Conservation (phyloP, 1,284 basidiomycete species). For the Trichosporon sp. region DNA sequence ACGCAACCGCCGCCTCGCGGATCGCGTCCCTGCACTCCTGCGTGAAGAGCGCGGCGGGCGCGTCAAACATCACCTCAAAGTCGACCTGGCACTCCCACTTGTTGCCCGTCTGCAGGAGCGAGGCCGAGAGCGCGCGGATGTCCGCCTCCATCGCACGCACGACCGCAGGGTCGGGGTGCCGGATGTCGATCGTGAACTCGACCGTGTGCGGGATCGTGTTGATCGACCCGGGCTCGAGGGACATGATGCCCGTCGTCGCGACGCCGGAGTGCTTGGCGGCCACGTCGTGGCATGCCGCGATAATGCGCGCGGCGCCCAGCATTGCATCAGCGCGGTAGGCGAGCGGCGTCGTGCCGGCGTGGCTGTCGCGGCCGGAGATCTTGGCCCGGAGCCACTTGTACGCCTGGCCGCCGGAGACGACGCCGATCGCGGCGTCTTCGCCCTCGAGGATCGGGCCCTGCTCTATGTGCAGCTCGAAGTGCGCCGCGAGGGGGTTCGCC, state of each 20-base stretch:
- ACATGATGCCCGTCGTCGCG: constrained; percentile 24
- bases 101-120: constrained; percentile 1
- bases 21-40: constrained; percentile 14
- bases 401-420: constrained; percentile 32
- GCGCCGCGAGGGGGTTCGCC: constrained; percentile 27
- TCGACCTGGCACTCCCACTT: constrained; percentile 8
- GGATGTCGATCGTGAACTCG: constrained; percentile 27
- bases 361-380: constrained; percentile 25
- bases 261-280: constrained; percentile 18
- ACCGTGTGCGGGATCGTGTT: constrained; percentile 27
- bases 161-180: constrained; percentile 19
- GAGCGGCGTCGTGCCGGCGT: constrained; percentile 34
- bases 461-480: constrained; percentile 40
- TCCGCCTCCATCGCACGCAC: constrained; percentile 19
- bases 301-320: constrained; percentile 16
- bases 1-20: constrained; percentile 10
- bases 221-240: constrained; percentile 19
- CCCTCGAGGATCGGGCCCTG: constrained; percentile 33
- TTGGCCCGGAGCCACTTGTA: constrained; percentile 30
- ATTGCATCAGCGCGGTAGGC: constrained; percentile 25
- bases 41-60: constrained; percentile 14
- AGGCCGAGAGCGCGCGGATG: constrained; percentile 8
- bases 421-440: constrained; percentile 19
- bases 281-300: constrained; percentile 16
- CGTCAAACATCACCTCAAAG: constrained; percentile 14